A percentile compares a stretch with the other conserved stretches of the same genome.
phyloP scores from a whole-genome alignment of 352 stramenopile species.

The Phytophthora idaei region DNA sequence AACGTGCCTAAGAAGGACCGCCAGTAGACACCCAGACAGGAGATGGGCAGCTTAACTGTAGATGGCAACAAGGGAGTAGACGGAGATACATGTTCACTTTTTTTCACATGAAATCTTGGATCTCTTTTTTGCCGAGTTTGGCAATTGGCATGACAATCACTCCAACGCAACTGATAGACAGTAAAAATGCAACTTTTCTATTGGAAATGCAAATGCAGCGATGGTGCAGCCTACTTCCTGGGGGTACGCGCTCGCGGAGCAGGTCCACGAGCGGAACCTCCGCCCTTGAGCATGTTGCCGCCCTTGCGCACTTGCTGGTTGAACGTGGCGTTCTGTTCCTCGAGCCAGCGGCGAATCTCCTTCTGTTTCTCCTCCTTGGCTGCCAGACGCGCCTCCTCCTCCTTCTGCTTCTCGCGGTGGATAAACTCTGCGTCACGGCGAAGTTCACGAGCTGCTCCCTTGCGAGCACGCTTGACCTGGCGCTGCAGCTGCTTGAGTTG shows the following conservation, averaged over 20 bases:
- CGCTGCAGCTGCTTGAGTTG: slow-evolving; percentile 92
- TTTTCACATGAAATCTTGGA: slow-evolving; percentile 12
- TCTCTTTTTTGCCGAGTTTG: background rate
- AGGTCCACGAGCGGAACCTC: slow-evolving; percentile 71
- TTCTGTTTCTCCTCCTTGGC: slow-evolving; percentile 92
- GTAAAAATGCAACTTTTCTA: slow-evolving; percentile 31
- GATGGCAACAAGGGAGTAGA: slow-evolving; percentile 6
- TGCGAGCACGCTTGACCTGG: slow-evolving; percentile 97
- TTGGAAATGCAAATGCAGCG: slow-evolving; percentile 20
- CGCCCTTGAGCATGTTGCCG: slow-evolving; percentile 94
- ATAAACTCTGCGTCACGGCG: slow-evolving; percentile 94
- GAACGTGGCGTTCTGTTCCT: slow-evolving; percentile 97
- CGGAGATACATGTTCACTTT: slow-evolving; percentile 15
- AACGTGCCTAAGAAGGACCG: slow-evolving; percentile 84
- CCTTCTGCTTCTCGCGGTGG: slow-evolving; percentile 91
- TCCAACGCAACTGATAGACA: background rate
- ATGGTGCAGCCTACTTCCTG: slow-evolving; percentile 47
- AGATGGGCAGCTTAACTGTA: background rate
- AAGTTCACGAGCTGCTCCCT: slow-evolving; percentile 95
- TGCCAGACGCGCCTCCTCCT: slow-evolving; percentile 76
- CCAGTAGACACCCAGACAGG: slow-evolving; percentile 27
- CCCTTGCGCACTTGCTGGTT: slow-evolving; percentile 97
- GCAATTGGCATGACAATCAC: background rate
- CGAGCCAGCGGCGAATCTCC: slow-evolving; percentile 96
- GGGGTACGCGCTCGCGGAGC: slow-evolving; percentile 61